Evolutionary conservation across 495 filamentous ascomycete species (phyloP).

Genomic region (Aspergillus egyptiacus): DNA sequence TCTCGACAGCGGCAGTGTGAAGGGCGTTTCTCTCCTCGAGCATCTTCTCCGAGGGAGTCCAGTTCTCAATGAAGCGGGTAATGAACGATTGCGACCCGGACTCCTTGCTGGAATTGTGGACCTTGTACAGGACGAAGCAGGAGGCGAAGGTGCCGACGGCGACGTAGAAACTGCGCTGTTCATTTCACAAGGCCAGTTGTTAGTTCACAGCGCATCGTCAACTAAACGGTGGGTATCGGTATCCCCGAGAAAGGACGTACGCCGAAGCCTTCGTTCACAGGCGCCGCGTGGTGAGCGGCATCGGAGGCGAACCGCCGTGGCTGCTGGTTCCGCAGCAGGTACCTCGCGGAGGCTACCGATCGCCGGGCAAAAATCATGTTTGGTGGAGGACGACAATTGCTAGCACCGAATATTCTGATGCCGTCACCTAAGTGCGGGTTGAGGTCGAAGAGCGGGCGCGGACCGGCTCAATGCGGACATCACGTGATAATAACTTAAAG

Average conservation of each 20-base stretch:
- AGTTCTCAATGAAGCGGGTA: constrained; percentile 54
- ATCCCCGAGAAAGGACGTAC: constrained; percentile 46
- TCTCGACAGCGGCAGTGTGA: constrained; percentile 60
- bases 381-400: constrained; percentile 31
- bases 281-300: constrained; percentile 42
- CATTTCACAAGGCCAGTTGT: constrained; percentile 8
- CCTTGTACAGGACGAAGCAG: constrained; percentile 51
- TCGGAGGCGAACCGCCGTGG: constrained; percentile 43
- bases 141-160: constrained; percentile 53
- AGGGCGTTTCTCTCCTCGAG: constrained; percentile 56
- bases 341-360: constrained; percentile 37
- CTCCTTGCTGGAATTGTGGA: constrained; percentile 39
- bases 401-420: constrained; percentile 28
- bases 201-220: too few species aligned
- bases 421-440: constrained; percentile 16
- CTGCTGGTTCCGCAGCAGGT: constrained; percentile 40
- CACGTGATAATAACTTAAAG: constrained; percentile 17
- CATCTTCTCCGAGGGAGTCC: constrained; percentile 38
- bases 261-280: constrained; percentile 58
- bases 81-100: constrained; percentile 47
- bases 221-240: background rate
- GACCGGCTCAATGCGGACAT: constrained; percentile 12
- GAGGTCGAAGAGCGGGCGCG: constrained; percentile 17
- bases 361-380: constrained; percentile 43
- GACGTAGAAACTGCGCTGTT: constrained; percentile 62